Conservation (phyloP, 805 yeast genomes). For the Brettanomyces anomalus region DNA sequence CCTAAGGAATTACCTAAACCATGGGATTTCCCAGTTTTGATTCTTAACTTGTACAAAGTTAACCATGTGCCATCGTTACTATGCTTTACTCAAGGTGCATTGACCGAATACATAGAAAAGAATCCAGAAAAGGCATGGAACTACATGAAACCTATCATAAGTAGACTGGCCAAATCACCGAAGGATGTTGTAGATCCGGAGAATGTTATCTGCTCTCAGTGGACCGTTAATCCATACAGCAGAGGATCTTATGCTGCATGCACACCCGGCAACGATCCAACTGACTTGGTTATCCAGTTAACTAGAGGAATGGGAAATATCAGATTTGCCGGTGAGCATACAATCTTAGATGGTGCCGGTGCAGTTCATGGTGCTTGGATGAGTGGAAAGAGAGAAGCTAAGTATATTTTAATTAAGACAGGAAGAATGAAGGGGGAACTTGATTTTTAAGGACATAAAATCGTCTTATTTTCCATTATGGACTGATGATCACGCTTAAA, state of each 20-base stretch:
- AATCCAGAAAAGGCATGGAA: conserved; percentile 48
- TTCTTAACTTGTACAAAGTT: conserved; percentile 47
- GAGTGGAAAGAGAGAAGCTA: conserved; percentile 40
- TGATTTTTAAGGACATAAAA: background rate
- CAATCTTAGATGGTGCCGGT: conserved; percentile 79
- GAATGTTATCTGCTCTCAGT: conserved; percentile 45
- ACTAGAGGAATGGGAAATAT: conserved; percentile 49
- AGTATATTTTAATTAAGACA: conserved; percentile 12
- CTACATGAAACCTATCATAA: conserved; percentile 46
- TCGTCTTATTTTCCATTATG: too few relatives aligned
- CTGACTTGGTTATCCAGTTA: conserved; percentile 51
- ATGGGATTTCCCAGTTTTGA: conserved; percentile 51
- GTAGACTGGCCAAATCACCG: conserved; percentile 16
- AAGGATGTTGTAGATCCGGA: conserved; percentile 23
- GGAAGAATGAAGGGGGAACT: conserved; percentile 23
- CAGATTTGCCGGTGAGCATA: conserved; percentile 89
- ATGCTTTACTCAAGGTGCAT: conserved; percentile 62
- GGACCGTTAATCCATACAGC: conserved; percentile 76
- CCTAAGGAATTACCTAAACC: conserved; percentile 26
- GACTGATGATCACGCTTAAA: background rate
- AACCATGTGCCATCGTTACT: conserved; percentile 44
- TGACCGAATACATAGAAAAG: conserved; percentile 52
- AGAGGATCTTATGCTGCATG: conserved; percentile 80
- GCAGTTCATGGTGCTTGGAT: conserved; percentile 88
- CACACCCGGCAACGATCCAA: conserved; percentile 59